phyloP scores from a whole-genome alignment of 176 grass and related monocot genomes.

The Avena insularis region DNA sequence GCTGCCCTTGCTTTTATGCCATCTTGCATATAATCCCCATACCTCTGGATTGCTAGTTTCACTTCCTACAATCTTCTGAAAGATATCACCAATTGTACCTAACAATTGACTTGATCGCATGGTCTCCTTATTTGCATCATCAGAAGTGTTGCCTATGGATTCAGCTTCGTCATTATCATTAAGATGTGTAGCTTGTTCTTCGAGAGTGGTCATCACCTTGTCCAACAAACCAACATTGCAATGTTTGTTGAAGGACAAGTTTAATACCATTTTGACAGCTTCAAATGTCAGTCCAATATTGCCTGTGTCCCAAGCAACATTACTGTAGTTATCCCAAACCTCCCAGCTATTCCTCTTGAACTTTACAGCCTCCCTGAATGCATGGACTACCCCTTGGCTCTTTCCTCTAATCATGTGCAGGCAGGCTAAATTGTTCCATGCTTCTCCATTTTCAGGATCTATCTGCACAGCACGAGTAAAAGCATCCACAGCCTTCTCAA shows the following conservation, averaged over 20 bases:
- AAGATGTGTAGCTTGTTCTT: slow-evolving; percentile 43
- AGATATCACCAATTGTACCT: slow-evolving; percentile 75
- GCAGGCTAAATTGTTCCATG: slow-evolving; percentile 96
- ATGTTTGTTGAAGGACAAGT: slow-evolving; percentile 66
- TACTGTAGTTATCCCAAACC: slow-evolving; percentile 94
- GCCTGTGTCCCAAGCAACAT: slow-evolving; percentile 77
- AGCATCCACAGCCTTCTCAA: slow-evolving; percentile 87
- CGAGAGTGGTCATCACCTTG: slow-evolving; percentile 63
- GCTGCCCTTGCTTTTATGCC: slow-evolving; percentile 74
- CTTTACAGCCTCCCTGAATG: slow-evolving; percentile 94
- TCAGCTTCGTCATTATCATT: slow-evolving; percentile 44
- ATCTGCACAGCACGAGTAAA: slow-evolving; percentile 88
- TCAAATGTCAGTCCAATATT: slow-evolving; percentile 75
- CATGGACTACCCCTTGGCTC: slow-evolving; percentile 70
- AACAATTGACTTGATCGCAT: slow-evolving; percentile 58
- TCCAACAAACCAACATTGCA: slow-evolving; percentile 70
- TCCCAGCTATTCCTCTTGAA: slow-evolving; percentile 98
- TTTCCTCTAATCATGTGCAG: slow-evolving; percentile 95
- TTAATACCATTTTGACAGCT: slow-evolving; percentile 78
- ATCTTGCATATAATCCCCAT: slow-evolving; percentile 91
- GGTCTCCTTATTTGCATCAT: slow-evolving; percentile 47
- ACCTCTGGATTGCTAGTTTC: slow-evolving; percentile 54
- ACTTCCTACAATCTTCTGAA: slow-evolving; percentile 67
- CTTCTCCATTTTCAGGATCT: slow-evolving; percentile 98
- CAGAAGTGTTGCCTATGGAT: slow-evolving; percentile 32